phyloP scores from a whole-genome alignment of 2,329 filamentous ascomycete species.

The Furcasterigmium furcatum region DNA sequence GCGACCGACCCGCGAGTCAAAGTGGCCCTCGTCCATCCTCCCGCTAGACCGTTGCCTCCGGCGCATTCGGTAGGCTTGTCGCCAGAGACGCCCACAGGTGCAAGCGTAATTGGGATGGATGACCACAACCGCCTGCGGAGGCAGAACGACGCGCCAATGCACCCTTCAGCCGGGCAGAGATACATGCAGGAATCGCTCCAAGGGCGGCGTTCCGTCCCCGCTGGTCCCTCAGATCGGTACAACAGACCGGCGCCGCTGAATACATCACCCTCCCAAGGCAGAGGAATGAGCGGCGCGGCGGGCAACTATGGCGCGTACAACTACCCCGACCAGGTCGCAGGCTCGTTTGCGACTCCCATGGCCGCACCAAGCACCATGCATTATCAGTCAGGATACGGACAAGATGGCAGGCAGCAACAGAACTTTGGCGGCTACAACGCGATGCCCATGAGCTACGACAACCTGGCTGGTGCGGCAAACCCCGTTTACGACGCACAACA shows the following conservation, averaged over 20 bases:
- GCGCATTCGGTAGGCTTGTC: slow-evolving; percentile 61
- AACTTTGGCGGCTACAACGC: slow-evolving; percentile 57
- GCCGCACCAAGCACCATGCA: slow-evolving; percentile 44
- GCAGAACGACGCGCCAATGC: slow-evolving; percentile 70
- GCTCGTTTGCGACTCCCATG: slow-evolving; percentile 55
- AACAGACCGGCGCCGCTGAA: slow-evolving; percentile 46
- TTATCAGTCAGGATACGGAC: slow-evolving; percentile 65
- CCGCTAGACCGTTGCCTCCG: slow-evolving; percentile 62
- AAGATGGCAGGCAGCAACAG: slow-evolving; percentile 55
- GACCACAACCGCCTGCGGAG: slow-evolving; percentile 69
- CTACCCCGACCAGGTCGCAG: slow-evolving; percentile 51
- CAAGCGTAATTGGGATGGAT: slow-evolving; percentile 68
- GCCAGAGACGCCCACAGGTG: slow-evolving; percentile 49
- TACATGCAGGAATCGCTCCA: slow-evolving; percentile 49
- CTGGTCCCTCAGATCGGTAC: slow-evolving; percentile 35
- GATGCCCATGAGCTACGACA: slow-evolving; percentile 68
- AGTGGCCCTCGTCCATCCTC: slow-evolving; percentile 61
- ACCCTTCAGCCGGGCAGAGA: slow-evolving; percentile 54
- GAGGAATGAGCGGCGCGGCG: slow-evolving; percentile 53
- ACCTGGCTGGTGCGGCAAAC: slow-evolving; percentile 23
- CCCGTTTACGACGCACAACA: slow-evolving; percentile 73
- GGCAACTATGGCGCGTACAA: slow-evolving; percentile 53
- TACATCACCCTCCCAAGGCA: slow-evolving; percentile 42
- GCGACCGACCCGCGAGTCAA: slow-evolving; percentile 41
- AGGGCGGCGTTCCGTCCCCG: slow-evolving; percentile 31